Base-by-base conservation (phyloP, 768 basidiomycete species). In the Leccinum longicurvipes region DNA sequence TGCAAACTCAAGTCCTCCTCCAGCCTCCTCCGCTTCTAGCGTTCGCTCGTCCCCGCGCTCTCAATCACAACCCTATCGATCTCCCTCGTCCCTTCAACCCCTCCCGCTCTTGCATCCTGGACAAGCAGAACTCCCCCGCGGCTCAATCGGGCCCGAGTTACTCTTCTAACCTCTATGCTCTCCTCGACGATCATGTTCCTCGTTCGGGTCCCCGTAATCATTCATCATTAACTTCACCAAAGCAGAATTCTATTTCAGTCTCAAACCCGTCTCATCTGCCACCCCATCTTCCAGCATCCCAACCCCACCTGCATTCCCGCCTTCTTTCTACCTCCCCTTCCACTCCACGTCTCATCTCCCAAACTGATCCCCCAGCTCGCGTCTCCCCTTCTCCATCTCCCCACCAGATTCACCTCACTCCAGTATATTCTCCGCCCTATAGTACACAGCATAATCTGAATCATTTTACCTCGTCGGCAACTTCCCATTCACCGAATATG, bases 391-490 rank as follows among this genome's bases (percentile, higher is more conserved):
- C 79, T 12, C 77, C 79, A 42, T 78, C 79, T 55, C 76, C 78
- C 42, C 68, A 72, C 6, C 79, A 78, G 56, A 59, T 69, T 54
- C 76, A 73, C 59, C 65, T 69, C 19, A 60, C 72, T 34, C 59
- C 76, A 39, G 67, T 74, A 62, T 72, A 77, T 66, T 73, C 75
- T 49, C 73, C 73, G 50, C 69, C 76, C 31, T 67, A 73, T 57
- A 74, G 72, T 54, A 74, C 78, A 60, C 77, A 76, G 48, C 75
- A 73, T 54, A 67, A 77, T 50, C 76, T 78, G 56, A 71, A 74
- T 62, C 76, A 76, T 53, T 80, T 80, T 65, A 64, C 75, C 61
- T 67, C 74, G 62, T 72, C 72, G 66, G 63, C 69, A 66, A 71
- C 70, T 69, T 73, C 75, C 63, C 74, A 73, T 50, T 67, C 63